Base-by-base conservation (phyloP, 164 flowering plant genomes). In the Vitis rupestris region DNA sequence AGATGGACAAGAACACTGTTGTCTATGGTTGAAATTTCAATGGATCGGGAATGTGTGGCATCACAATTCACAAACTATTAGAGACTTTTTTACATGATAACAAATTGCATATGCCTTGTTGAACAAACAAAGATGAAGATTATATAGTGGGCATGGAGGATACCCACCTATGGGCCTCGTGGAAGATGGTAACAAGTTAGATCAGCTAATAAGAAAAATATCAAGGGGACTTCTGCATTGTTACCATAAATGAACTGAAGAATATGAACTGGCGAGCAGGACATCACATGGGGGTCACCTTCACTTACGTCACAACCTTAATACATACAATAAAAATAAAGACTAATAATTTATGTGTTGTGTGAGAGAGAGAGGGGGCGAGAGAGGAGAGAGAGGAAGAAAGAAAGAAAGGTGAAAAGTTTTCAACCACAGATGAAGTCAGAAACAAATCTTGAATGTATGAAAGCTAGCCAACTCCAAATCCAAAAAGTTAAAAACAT, bases 251-350 rank as follows among this genome's bases (percentile, higher is more conserved):
- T 61, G 70, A 67, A 62, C 30, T 27, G 9, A 56, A 62, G 23
- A 53, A 72, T 51, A 23, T n/a, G 56, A 67, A 52, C 67, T 53
- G 58, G 50, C 37, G 52, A 72, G 19, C 31, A 54, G 70, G 51
- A 65, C 74, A 56, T 73, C 71, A 67, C 75, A 73, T 73, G 75
- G 70, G 61, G 61, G 70, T 72, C 75, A 13, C 12, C 70, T 52
- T 66, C 61, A 52, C 9, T 31, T 66, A 27, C 59, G 53, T 72
- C 70, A 72, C 61, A 8, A 19, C 1, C 29, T 8, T 11, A 59
- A 37, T 37, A 37, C 44, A 37, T 29, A 59, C 29, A 19, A 19
- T 59, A 29, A 37, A 37, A 37, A 37, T 19, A 61, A 5, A 52
- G 9, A 30, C 37, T 44, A 47, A 67, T 48, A 67, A 53, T 52